These are phyloP conservation scores for Cordyceps militaris DNA, from an alignment of 2,329 filamentous ascomycete species.

Conservation along the genomic window DNA sequence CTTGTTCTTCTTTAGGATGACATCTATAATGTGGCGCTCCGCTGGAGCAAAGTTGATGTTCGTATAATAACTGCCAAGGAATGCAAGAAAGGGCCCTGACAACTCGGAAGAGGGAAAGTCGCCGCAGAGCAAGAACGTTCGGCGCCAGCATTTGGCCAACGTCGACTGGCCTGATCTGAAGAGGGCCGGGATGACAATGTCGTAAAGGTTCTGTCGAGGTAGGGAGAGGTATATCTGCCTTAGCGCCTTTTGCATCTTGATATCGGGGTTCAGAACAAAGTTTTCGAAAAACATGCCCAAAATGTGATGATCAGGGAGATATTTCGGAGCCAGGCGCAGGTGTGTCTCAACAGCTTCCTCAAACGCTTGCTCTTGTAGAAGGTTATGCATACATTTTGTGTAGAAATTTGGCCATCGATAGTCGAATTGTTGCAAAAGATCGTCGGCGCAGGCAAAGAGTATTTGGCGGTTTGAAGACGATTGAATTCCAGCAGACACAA, in stretches of 20 bases:
- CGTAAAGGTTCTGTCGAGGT: constrained; percentile 39
- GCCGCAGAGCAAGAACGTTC: constrained; percentile 30
- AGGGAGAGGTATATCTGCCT: constrained; percentile 39
- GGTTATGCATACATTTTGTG: constrained; percentile 36
- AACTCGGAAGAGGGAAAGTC: constrained; percentile 37
- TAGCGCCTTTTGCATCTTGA: constrained; percentile 33
- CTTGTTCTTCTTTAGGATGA: not conserved
- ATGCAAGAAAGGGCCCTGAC: constrained; percentile 42
- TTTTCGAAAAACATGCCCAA: constrained; percentile 38
- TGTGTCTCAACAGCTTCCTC: constrained; percentile 39
- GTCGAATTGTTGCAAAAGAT: constrained; percentile 30
- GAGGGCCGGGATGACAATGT: constrained; percentile 43
- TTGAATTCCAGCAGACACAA: constrained; percentile 20
- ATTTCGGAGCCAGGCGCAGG: constrained; percentile 34
- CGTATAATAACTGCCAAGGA: constrained; percentile 39
- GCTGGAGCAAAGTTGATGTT: constrained; percentile 28
- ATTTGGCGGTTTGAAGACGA: constrained; percentile 20
- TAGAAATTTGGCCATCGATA: constrained; percentile 46
- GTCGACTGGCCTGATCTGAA: constrained; percentile 39
- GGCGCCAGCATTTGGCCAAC: constrained; percentile 42
- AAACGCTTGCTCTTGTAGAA: constrained; percentile 28
- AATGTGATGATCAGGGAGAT: constrained; percentile 33
- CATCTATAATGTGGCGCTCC: constrained; percentile 24
- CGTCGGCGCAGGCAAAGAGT: constrained; percentile 22
- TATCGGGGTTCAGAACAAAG: constrained; percentile 33